Evolutionary conservation across 352 stramenopile genomes (phyloP).

Genomic region (Phytophthora ramorum): DNA sequence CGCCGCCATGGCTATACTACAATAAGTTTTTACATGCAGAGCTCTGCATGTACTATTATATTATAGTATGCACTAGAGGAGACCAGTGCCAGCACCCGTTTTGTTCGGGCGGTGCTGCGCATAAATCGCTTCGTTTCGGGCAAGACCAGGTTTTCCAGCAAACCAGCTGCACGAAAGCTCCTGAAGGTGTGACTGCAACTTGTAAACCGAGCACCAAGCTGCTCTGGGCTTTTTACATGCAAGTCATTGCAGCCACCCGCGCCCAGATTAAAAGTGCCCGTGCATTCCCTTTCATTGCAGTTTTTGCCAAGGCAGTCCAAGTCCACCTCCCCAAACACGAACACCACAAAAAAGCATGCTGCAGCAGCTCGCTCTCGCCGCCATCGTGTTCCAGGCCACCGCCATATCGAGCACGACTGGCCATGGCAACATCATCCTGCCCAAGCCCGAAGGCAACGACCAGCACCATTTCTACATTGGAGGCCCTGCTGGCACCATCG

Average conservation of each 20-base stretch:
- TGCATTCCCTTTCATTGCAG: conserved; percentile 28
- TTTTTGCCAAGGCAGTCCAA: conserved; percentile 13
- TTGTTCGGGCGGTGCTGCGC: neutral
- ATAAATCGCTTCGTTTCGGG: conserved; percentile 10
- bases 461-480: conserved; percentile 31
- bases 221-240: conserved; percentile 16
- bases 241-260: conserved; percentile 1
- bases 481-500: conserved; percentile 31
- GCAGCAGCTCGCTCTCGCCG: conserved; percentile 22
- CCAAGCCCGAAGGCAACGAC: conserved; percentile 24
- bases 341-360: conserved; percentile 24
- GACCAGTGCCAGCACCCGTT: no score
- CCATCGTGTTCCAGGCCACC: conserved; percentile 20
- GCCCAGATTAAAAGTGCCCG: neutral
- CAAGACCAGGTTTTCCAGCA: conserved; percentile 14
- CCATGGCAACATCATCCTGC: conserved; percentile 39
- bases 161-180: conserved; percentile 15
- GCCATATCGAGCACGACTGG: conserved; percentile 14
- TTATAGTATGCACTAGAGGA: no score
- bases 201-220: neutral
- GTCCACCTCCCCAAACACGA: neutral
- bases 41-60: no score
- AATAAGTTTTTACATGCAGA: no score
- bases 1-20: no score
- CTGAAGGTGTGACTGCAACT: conserved; percentile 3